A percentile compares a stretch with the other conserved stretches of the same genome.
These are phyloP conservation scores for Cladophialophora chaetospira DNA, from an alignment of 2,329 filamentous ascomycete species.

Conservation along the genomic window DNA sequence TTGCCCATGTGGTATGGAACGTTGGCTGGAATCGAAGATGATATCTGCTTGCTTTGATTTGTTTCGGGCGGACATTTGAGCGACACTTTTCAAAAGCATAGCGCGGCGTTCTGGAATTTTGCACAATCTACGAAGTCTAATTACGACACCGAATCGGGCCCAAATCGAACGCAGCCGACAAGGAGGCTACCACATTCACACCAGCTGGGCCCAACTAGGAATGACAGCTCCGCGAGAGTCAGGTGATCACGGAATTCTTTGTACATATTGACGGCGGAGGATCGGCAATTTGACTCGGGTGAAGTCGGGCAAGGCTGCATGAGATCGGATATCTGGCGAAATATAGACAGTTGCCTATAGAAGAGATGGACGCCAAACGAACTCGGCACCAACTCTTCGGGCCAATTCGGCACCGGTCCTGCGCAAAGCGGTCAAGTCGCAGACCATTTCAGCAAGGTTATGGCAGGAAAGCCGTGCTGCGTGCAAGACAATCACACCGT, in stretches of 20 bases:
- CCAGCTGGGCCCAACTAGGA: neutral
- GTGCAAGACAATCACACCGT: too few relatives aligned
- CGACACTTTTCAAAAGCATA: slow-evolving; percentile 18
- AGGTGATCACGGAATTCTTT: neutral
- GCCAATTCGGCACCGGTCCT: neutral
- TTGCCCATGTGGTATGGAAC: slow-evolving; percentile 68
- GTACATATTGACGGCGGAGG: neutral
- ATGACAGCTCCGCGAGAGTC: neutral
- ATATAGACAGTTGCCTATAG: slow-evolving; percentile 5
- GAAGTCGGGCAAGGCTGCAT: slow-evolving; percentile 8
- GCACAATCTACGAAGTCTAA: slow-evolving; percentile 3
- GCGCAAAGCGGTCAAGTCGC: neutral
- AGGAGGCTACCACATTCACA: neutral
- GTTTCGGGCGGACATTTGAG: neutral
- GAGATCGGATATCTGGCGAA: neutral
- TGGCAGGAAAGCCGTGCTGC: too few relatives aligned
- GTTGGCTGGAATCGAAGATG: slow-evolving; percentile 55
- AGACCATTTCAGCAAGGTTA: neutral
- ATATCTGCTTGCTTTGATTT: neutral
- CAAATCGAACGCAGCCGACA: neutral
- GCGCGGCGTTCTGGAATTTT: slow-evolving; percentile 21
- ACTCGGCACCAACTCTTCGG: neutral
- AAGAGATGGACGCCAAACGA: neutral
- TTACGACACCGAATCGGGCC: neutral
- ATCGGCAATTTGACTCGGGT: slow-evolving; percentile 2